Base-by-base conservation (phyloP, 371 early-diverging fungal species). In the Mucor sp. region DNA sequence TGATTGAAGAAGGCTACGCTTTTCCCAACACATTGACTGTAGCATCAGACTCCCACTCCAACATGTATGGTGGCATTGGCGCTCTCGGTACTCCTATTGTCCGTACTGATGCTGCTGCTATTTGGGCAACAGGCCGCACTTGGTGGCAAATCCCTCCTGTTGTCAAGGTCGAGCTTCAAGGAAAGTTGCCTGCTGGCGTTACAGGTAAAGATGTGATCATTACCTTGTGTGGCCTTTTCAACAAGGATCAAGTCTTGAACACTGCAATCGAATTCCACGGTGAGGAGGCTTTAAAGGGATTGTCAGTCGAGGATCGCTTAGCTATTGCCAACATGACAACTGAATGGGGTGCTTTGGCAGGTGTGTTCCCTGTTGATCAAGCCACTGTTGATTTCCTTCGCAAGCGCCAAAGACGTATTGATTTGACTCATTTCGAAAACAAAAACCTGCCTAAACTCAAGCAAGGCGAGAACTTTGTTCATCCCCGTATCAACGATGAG, bases 101-200 rank as follows among this genome's bases (percentile, higher is more conserved):
- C 28, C 90, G 98, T 35, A 97, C 97, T 3, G 98, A 98, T 70
- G 98, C 98, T 0, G 97, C 97, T 1, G 95, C 96, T 1, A 93
- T 98, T 63, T 98, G 98, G 98, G 96, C 96, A 4, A 97, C 98
- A 0, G 95, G 97, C 4, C 88, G 88, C 60, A 98, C 97, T 0
- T 98, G 98, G 98, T 97, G 97, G 97, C 97, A 97, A 74, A 90
- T 97, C 14, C 98, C 98, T 9, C 95, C 95, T 6, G 94, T 97
- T 0, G 96, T 92, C 60, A 89, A 90, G 53, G 96, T 97, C 7
- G 88, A 92, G 71, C 81, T 98, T 37, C 69, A 84, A 61, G 94
- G 93, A 41, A 64, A 75, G 60, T 76, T 95, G 28, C 90, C 91
- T 0, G 72, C 83, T 4, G 95, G 95, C 43, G 95, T 93, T 2